Evolutionary conservation across 371 early-diverging fungal genomes (phyloP).

Genomic region (Polyrhizophydium stewartii): DNA sequence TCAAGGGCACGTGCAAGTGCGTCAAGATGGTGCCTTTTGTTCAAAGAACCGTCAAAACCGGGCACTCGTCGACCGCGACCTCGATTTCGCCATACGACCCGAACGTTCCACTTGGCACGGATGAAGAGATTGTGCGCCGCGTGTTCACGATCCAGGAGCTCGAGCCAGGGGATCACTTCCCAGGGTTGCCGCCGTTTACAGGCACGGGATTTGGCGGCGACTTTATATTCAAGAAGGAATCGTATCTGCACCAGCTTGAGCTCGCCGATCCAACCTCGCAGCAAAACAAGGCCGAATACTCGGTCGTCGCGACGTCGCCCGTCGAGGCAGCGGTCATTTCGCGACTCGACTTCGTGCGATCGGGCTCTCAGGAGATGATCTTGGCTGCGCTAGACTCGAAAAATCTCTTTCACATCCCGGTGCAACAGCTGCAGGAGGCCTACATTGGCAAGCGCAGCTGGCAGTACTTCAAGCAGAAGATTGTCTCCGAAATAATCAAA

Average conservation of each 20-base stretch:
- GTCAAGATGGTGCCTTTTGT: conserved; percentile 27
- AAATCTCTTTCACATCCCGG: conserved; percentile 11
- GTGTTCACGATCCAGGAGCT: conserved; percentile 24
- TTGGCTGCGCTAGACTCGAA: conserved; percentile 8
- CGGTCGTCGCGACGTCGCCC: conserved; percentile 19
- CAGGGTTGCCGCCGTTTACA: conserved; percentile 15
- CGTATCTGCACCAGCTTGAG: not conserved
- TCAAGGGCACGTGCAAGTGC: conserved; percentile 20
- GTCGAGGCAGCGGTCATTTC: conserved; percentile 25
- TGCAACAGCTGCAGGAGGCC: conserved; percentile 18
- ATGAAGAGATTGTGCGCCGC: conserved; percentile 21
- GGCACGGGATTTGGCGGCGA: not conserved
- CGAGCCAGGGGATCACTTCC: conserved; percentile 24
- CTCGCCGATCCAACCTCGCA: conserved; percentile 4
- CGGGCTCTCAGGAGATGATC: conserved; percentile 22
- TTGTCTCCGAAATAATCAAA: too few species aligned
- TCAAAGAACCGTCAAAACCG: conserved; percentile 6
- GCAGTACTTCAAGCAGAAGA: conserved; percentile 12
- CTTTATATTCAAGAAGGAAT: not conserved
- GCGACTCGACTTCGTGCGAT: conserved; percentile 16
- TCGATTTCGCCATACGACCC: conserved; percentile 11
- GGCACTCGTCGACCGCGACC: not conserved
- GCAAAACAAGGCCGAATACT: conserved; percentile 13
- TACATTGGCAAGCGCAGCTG: conserved; percentile 18
- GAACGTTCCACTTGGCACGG: not conserved